Conservation (phyloP, 2,329 filamentous ascomycete genomes). For the Apiospora hydei region DNA sequence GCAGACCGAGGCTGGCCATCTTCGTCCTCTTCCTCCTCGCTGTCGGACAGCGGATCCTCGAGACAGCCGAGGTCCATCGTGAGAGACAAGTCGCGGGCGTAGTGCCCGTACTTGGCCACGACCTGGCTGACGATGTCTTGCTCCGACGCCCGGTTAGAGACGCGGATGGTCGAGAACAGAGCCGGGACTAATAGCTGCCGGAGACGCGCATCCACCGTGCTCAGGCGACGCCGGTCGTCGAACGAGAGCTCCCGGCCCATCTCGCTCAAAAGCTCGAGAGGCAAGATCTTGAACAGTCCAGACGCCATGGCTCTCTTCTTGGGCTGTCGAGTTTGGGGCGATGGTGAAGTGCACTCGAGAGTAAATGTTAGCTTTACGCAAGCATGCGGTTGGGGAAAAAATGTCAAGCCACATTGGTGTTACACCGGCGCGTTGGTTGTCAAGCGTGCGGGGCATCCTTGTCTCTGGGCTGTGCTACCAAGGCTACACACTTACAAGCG, state of each 20-base stretch:
- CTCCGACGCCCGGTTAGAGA: background rate
- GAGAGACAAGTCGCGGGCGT: background rate
- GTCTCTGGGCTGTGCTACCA: no score
- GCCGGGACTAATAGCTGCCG: background rate
- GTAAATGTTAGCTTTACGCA: no score
- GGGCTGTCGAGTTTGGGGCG: no score
- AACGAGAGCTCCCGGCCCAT: background rate
- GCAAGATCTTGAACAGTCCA: background rate
- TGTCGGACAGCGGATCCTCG: background rate
- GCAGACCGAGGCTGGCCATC: background rate
- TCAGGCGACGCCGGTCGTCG: background rate
- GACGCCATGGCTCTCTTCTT: background rate
- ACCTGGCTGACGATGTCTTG: background rate
- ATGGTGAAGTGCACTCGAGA: no score
- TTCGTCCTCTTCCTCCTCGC: background rate
- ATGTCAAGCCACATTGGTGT: no score
- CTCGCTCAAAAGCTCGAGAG: background rate
- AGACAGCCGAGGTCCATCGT: background rate
- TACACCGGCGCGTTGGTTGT: no score
- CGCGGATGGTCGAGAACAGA: background rate
- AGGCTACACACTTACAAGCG: no score
- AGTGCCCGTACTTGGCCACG: background rate
- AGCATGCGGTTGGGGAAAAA: no score
- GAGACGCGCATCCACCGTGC: background rate
- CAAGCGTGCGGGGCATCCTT: no score